A percentile compares a stretch with the other conserved stretches of the same genome.
phyloP scores from a whole-genome alignment of 495 filamentous ascomycete species.

The Neurospora africana region DNA sequence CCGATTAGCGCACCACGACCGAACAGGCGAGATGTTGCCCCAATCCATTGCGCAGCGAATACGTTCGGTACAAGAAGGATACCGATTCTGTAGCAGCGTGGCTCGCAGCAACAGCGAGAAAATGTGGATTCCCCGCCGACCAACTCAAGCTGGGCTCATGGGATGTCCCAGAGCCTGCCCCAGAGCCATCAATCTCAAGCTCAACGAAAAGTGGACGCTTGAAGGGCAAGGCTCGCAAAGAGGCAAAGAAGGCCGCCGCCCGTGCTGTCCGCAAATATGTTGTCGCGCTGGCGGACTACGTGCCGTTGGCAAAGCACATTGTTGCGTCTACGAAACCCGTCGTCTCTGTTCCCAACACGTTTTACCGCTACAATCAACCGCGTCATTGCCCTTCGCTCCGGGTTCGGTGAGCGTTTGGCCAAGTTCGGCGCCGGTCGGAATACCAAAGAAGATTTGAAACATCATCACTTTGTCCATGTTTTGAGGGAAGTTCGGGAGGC shows the following conservation, averaged over 20 bases:
- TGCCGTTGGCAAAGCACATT: conserved; percentile 27
- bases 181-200: too few relatives aligned
- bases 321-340: conserved; percentile 10
- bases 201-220: too few relatives aligned
- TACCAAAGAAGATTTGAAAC: conserved; percentile 16
- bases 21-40: conserved; percentile 18
- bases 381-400: conserved; percentile 16
- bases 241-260: conserved; percentile 7
- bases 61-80: conserved; percentile 40
- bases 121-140: conserved; percentile 22
- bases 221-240: conserved; percentile 27
- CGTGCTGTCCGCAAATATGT: conserved; percentile 15
- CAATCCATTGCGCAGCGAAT: conserved; percentile 27
- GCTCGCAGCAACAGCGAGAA: conserved; percentile 37
- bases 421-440: conserved; percentile 8
- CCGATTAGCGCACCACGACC: too few relatives aligned
- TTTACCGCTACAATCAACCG: conserved; percentile 16
- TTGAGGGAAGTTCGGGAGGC: conserved; percentile 22
- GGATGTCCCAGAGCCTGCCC: too few relatives aligned
- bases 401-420: conserved; percentile 9
- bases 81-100: conserved; percentile 38
- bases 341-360: conserved; percentile 14
- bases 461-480: conserved; percentile 26
- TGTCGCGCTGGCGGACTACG: conserved; percentile 32
- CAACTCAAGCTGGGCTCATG: conserved; percentile 3